These are phyloP conservation scores for Wickerhamiella siamensis DNA, from an alignment of 805 yeast species.

Conservation along the genomic window DNA sequence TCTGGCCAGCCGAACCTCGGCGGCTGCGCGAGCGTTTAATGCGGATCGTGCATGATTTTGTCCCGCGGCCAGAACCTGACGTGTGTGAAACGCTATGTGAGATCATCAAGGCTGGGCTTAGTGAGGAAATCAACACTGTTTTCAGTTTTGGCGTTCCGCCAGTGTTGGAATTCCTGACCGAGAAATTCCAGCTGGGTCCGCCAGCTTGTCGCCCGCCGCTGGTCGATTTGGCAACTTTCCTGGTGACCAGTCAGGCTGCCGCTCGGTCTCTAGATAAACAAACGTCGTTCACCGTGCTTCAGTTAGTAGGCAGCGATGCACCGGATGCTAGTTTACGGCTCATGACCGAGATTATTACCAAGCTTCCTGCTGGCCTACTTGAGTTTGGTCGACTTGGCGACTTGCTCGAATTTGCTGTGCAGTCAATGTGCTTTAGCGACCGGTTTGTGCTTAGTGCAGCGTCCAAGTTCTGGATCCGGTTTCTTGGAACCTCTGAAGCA, in stretches of 20 bases:
- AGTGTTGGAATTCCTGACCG: slow-evolving; percentile 29
- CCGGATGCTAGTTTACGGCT: slow-evolving; percentile 20
- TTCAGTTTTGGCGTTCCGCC: slow-evolving; percentile 37
- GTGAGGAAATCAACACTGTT: slow-evolving; percentile 52
- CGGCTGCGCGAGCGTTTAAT: slow-evolving; percentile 31
- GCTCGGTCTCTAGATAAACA: background rate
- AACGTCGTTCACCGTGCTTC: background rate
- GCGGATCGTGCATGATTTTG: slow-evolving; percentile 29
- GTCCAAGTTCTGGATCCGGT: slow-evolving; percentile 40
- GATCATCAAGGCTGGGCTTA: slow-evolving; percentile 48
- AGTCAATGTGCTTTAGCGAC: slow-evolving; percentile 35
- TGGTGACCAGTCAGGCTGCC: slow-evolving; percentile 15
- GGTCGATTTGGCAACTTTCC: slow-evolving; percentile 20
- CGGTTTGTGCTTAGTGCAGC: slow-evolving; percentile 40
- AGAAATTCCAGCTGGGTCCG: slow-evolving; percentile 23
- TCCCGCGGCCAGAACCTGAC: slow-evolving; percentile 31
- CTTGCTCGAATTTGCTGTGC: slow-evolving; percentile 27
- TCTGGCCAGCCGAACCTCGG: slow-evolving; percentile 21
- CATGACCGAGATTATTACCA: slow-evolving; percentile 14
- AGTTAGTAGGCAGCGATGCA: slow-evolving; percentile 16
- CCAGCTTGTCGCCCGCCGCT: slow-evolving; percentile 15
- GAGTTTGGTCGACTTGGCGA: slow-evolving; percentile 11
- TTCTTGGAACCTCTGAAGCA: slow-evolving; percentile 21
- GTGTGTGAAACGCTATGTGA: slow-evolving; percentile 50
- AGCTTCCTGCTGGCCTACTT: slow-evolving; percentile 11